Evolutionary conservation across 2,329 filamentous ascomycete species (phyloP), one percentile per base, ranked within the genome.

Genomic region (Botrytis cinerea): DNA sequence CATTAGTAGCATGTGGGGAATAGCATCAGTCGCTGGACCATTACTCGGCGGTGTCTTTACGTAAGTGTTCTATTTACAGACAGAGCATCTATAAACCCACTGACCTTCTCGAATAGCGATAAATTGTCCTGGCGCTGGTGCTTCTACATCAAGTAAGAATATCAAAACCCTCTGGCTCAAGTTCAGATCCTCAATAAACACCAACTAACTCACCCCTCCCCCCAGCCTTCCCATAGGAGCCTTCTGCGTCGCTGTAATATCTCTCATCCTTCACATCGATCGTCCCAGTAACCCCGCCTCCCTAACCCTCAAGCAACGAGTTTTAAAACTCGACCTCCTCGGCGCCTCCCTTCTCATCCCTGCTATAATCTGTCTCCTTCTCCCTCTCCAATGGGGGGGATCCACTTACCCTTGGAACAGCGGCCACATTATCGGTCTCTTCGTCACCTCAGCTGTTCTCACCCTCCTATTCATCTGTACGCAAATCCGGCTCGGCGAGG

Each of bases 221-320:
- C 38, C 48, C 32, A 78, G 76, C 77, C 69, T 78, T 66, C 74
- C 77, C 28, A 78, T 84, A 61, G 79, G 82, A 59, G 82, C 81
- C 62, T 76, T 83, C 38, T 80, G 83, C 1, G 78, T 86, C 6
- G 72, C 80, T 2, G 73, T 84, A 46, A 75, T 83, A 40, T 77
- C 84, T 20, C 80, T 84, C 16, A 51, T 84, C 64, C 81, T 87
- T 4, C 80, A 84, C 57, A 84, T 85, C 22, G 77, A 84, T 51
- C 80, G 80, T 48, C 80, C 82, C 7, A 76, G 77, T 63, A 77
- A 77, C 54, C 74, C 76, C 18, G 70, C 77, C 6, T 75, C 76
- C 22, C 75, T 79, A 6, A 69, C 75, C 12, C 63, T 78, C 32
- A 46, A 25, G 2, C 73, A 79, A 71, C 61, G 77, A 59, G 69